Conservation (phyloP, 805 yeast genomes). For the Clavispora santaluciae region DNA sequence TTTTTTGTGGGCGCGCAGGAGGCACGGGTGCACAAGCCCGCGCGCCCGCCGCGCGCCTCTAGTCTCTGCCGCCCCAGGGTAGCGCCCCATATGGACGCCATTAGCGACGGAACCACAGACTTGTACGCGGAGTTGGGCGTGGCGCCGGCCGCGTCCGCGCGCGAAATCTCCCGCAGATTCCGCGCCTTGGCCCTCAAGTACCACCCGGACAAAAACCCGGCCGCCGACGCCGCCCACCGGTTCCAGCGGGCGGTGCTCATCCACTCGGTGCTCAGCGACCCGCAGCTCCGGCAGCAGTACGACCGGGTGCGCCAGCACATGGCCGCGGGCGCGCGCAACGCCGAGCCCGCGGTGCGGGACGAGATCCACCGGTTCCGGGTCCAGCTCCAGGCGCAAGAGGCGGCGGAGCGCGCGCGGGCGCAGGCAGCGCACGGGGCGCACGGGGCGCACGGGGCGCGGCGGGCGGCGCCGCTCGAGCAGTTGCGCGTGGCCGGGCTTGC, state of each 20-base stretch:
- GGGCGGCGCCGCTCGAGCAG: conserved; percentile 24
- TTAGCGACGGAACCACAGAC: conserved; percentile 20
- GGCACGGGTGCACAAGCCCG: conserved; percentile 6
- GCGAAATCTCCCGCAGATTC: conserved; percentile 26
- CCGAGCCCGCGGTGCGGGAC: conserved; percentile 16
- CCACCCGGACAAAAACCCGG: conserved; percentile 39
- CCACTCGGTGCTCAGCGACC: conserved; percentile 28
- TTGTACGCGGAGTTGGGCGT: conserved; percentile 43
- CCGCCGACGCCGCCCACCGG: conserved; percentile 20
- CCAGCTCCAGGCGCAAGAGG: conserved; percentile 19
- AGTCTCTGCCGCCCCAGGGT: background rate
- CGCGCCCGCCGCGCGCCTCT: too few relatives aligned
- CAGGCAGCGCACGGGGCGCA: background rate
- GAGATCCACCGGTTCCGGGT: conserved; percentile 22
- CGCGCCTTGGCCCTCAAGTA: conserved; percentile 30
- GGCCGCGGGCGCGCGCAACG: too few relatives aligned
- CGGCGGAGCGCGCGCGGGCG: conserved; percentile 12
- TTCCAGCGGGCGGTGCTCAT: conserved; percentile 28
- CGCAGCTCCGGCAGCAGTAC: conserved; percentile 22
- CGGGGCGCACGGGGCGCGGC: too few relatives aligned
- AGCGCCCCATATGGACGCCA: conserved; percentile 8
- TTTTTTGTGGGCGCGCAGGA: conserved; percentile 1
- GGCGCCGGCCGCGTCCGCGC: conserved; percentile 22
- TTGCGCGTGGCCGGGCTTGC: conserved; percentile 21
- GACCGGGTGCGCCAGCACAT: conserved; percentile 27